Evolutionary conservation across 768 basidiomycete species (phyloP).

Genomic region (Lactarius pseudohatsudake): DNA sequence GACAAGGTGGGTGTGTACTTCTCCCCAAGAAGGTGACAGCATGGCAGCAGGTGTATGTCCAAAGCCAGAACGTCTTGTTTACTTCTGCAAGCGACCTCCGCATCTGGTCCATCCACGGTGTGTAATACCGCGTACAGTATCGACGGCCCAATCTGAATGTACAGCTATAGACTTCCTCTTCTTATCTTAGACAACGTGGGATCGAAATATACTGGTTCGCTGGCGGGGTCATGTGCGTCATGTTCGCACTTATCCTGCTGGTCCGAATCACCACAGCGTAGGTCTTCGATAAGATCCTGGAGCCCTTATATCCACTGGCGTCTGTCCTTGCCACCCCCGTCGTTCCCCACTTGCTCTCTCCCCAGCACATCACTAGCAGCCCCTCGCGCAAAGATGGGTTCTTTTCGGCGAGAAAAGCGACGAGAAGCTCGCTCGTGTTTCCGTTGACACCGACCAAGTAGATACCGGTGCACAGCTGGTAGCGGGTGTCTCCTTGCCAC

Average conservation of each 20-base stretch:
- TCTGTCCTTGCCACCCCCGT: background rate
- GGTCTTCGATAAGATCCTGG: background rate
- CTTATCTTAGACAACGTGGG: background rate
- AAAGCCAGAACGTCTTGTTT: background rate
- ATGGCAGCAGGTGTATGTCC: background rate
- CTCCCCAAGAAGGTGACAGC: background rate
- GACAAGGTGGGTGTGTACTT: background rate
- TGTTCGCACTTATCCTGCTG: background rate
- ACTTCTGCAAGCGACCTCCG: background rate
- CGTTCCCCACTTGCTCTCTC: background rate
- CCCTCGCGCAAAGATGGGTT: constrained; percentile 14
- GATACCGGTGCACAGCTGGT: constrained; percentile 64
- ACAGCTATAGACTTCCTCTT: background rate
- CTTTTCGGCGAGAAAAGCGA: constrained; percentile 21
- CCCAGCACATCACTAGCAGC: background rate
- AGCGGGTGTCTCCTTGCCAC: constrained; percentile 42
- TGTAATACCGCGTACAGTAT: background rate
- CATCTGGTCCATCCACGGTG: background rate
- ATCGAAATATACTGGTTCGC: background rate
- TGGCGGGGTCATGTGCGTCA: background rate
- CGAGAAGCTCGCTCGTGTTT: constrained; percentile 30
- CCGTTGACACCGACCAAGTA: constrained; percentile 49
- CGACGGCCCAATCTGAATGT: background rate
- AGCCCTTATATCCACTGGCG: constrained; percentile 1
- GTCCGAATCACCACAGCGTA: background rate